These are phyloP conservation scores for Raffaelea deltoideospora DNA, from an alignment of 2,329 filamentous ascomycete species.

Conservation along the genomic window DNA sequence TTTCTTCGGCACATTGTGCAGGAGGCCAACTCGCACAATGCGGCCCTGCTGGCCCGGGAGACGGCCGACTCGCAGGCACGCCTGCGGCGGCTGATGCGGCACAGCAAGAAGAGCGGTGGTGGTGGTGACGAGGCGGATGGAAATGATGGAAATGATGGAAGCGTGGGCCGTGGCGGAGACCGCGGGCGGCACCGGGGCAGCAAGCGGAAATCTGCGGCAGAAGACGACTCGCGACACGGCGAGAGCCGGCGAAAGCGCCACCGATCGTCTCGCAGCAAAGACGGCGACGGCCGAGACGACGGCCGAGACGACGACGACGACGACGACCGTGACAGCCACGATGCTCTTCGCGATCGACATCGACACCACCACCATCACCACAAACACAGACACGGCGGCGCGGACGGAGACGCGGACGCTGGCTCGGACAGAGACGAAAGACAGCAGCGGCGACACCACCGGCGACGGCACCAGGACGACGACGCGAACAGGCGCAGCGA, in stretches of 20 bases:
- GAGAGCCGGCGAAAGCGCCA: too few species aligned
- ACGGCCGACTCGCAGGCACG: constrained; percentile 61
- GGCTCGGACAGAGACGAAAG: not conserved
- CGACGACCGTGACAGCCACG: not conserved
- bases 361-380: not conserved
- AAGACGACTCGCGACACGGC: too few species aligned
- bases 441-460: not conserved
- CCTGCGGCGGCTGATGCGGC: constrained; percentile 38
- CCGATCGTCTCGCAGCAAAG: not conserved
- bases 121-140: too few species aligned
- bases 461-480: not conserved
- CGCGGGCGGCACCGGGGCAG: too few species aligned
- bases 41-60: constrained; percentile 70
- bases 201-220: not conserved
- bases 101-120: too few species aligned
- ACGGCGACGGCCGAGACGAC: not conserved
- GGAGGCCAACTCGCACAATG: constrained; percentile 80
- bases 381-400: not conserved
- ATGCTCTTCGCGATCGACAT: not conserved
- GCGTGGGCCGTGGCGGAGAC: too few species aligned
- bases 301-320: not conserved
- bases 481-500: not conserved
- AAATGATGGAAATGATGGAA: too few species aligned
- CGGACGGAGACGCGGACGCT: not conserved
- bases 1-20: constrained; percentile 82